Evolutionary conservation across 768 basidiomycete species (phyloP).

Genomic region (Russula sp.): DNA sequence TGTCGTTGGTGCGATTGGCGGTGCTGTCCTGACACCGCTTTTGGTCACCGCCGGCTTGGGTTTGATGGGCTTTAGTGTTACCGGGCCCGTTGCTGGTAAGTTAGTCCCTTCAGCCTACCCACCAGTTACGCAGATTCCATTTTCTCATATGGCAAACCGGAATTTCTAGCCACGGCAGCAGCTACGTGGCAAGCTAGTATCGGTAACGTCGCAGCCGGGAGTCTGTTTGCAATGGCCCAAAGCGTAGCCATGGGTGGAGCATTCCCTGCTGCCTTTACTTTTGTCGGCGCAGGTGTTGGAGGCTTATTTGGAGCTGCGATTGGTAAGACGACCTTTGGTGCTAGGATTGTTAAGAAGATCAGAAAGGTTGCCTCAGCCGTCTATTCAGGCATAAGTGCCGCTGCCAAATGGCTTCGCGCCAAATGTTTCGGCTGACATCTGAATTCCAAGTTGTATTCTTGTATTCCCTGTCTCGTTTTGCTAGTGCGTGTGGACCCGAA

Average conservation of each 20-base stretch:
- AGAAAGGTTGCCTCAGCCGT: too few relatives aligned
- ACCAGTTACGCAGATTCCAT: not conserved
- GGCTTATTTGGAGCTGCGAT: not conserved
- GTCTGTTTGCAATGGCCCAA: too few relatives aligned
- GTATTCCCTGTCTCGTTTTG: too few relatives aligned
- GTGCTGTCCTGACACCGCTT: not conserved
- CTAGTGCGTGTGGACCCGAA: too few relatives aligned
- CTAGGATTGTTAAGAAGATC: too few relatives aligned
- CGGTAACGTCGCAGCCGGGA: too few relatives aligned
- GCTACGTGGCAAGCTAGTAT: too few relatives aligned
- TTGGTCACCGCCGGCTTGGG: not conserved
- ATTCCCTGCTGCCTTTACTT: not conserved
- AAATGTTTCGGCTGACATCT: too few relatives aligned
- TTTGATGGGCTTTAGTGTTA: constrained; percentile 1
- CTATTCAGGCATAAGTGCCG: not conserved
- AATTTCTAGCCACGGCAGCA: not conserved
- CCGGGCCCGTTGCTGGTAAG: constrained; percentile 12
- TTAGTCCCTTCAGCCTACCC: too few relatives aligned
- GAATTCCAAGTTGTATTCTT: too few relatives aligned
- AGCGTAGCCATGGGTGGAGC: constrained; percentile 14
- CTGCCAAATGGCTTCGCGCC: not conserved
- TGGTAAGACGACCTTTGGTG: too few relatives aligned
- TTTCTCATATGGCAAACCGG: not conserved
- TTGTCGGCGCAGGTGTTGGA: not conserved
- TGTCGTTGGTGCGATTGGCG: not conserved